Evolutionary conservation across 2,329 filamentous ascomycete genomes (phyloP).

Genomic region (Aciculosporium take): DNA sequence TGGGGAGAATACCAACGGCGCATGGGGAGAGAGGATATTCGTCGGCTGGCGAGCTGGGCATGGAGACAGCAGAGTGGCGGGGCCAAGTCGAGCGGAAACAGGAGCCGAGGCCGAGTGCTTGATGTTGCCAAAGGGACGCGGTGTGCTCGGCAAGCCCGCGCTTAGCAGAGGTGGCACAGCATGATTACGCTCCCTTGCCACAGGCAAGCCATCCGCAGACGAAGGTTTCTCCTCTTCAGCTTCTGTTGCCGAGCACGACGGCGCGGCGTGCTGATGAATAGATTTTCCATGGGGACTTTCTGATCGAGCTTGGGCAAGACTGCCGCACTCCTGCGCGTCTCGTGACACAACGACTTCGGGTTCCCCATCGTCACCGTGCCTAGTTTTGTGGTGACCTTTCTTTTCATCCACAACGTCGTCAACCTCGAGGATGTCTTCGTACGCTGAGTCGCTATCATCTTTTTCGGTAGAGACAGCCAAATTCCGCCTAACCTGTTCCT

Average conservation of each 20-base stretch:
- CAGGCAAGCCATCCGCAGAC: slow-evolving; percentile 41
- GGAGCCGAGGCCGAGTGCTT: slow-evolving; percentile 40
- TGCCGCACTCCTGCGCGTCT: slow-evolving; percentile 59
- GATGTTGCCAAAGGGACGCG: slow-evolving; percentile 40
- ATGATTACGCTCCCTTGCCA: slow-evolving; percentile 19
- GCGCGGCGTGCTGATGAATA: background rate
- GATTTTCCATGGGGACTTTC: background rate
- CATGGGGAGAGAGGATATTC: slow-evolving; percentile 51
- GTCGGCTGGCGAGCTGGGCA: slow-evolving; percentile 61
- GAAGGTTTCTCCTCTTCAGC: background rate
- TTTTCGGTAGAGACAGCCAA: slow-evolving; percentile 30
- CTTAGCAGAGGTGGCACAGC: slow-evolving; percentile 36
- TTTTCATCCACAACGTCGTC: slow-evolving; percentile 46
- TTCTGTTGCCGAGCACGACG: background rate
- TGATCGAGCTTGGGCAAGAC: slow-evolving; percentile 46
- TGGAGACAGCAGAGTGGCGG: slow-evolving; percentile 49
- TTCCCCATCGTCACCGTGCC: slow-evolving; percentile 73
- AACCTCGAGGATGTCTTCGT: slow-evolving; percentile 62
- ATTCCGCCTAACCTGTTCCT: slow-evolving; percentile 13
- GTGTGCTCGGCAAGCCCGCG: slow-evolving; percentile 45
- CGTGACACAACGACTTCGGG: slow-evolving; percentile 54
- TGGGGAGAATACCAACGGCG: slow-evolving; percentile 44
- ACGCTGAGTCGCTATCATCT: slow-evolving; percentile 62
- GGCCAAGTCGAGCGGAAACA: slow-evolving; percentile 42
- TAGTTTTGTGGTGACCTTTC: slow-evolving; percentile 67